Evolutionary conservation across 106 monocot genomes (phyloP).

Genomic region (Dioscorea dumetorum): DNA sequence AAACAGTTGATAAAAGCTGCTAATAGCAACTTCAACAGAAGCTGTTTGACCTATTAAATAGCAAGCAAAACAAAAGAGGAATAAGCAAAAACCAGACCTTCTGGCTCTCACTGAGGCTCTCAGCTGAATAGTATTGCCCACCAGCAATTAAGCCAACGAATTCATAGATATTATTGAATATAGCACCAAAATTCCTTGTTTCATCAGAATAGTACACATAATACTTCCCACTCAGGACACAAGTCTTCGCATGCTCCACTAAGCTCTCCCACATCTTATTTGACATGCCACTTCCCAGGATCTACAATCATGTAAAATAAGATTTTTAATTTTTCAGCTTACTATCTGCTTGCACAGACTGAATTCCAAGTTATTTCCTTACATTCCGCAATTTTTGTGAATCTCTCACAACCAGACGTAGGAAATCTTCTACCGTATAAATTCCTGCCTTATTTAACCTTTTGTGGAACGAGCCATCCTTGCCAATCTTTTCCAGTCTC

Average conservation of each 20-base stretch:
- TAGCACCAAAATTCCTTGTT: conserved; percentile 60
- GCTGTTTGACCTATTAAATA: no score
- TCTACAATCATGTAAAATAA: conserved; percentile 22
- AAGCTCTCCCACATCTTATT: conserved; percentile 97
- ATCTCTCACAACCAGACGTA: conserved; percentile 70
- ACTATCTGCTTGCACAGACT: neutral
- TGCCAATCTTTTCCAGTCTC: conserved; percentile 98
- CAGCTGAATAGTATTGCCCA: conserved; percentile 69
- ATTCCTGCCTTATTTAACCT: conserved; percentile 64
- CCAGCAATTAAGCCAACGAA: conserved; percentile 72
- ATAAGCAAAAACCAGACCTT: conserved; percentile 39
- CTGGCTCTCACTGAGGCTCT: conserved; percentile 59
- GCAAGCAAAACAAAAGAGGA: no score
- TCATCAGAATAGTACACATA: conserved; percentile 86
- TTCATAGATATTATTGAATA: conserved; percentile 96
- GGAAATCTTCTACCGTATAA: conserved; percentile 80
- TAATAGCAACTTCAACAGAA: no score
- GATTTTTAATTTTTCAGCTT: neutral
- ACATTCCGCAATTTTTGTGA: conserved; percentile 65
- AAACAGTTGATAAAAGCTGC: neutral
- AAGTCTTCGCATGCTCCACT: conserved; percentile 92
- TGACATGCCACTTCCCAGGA: conserved; percentile 92
- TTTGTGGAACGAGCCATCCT: conserved; percentile 96
- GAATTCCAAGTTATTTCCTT: conserved; percentile 15
- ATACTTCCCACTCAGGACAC: conserved; percentile 76